Base-by-base conservation (phyloP, 495 filamentous ascomycete genomes). In the Glutinoglossum americanum region DNA sequence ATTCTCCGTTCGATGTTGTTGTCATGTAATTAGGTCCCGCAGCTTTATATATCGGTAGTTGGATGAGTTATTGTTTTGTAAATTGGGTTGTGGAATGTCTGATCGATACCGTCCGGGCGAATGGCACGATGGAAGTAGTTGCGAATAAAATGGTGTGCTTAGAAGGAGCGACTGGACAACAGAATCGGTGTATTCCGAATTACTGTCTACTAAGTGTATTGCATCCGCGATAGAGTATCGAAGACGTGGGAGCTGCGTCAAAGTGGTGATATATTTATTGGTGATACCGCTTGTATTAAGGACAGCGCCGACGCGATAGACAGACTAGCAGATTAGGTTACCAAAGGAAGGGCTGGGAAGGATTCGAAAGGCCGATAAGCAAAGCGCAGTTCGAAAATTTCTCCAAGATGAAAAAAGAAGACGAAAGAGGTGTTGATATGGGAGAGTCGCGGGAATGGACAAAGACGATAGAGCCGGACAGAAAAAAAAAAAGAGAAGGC, bases 101-200 rank as follows among this genome's bases (percentile, higher is more conserved):
- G 49, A n/a, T 53, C 26, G 49, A 21, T 28, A 28, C 28, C 49
- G 49, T 32, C 49, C 25, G 49, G 49, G 28, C 26, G 49, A 30
- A 53, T 21, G 49, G 28, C 49, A 28, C 23, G 26, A 53, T 28
- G 49, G 57, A 60, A 23, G 39, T 5, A 39, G 48, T 60, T 51
- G 51, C 51, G 61, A 25, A 60, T 25, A 28, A 45, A 59, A 54
- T 33, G 41, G 32, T 58, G 56, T 27, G 28, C 54, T 58, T 57
- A 33, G 56, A 69, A 68, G 33, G 66, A 69, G 63, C 62, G 66
- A 68, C 63, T 62, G 66, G 64, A 69, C 66, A 67, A 70, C 66
- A 66, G 65, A 61, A 58, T 11, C 59, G 61, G 62, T 3, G 28
- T 51, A 61, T 66, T 60, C 62, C 60, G 60, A 53, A 59, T 60